phyloP scores from a whole-genome alignment of 1,139 yeast species.

The Hemisphaericaspora lyxosophila region DNA sequence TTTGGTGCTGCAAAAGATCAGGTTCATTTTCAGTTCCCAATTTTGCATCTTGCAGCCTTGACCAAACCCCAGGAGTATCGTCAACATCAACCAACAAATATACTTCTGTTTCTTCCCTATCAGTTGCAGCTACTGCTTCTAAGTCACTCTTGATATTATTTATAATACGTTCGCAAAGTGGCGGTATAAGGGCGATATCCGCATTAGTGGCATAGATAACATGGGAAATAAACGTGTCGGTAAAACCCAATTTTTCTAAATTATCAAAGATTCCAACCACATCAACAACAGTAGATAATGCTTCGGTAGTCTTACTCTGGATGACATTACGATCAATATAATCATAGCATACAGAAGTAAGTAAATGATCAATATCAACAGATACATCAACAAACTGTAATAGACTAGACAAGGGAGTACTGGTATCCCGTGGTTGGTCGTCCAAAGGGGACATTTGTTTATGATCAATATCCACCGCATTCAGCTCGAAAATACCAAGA shows the following conservation, averaged over 20 bases:
- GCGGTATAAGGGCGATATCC: constrained; percentile 12
- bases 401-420: not conserved
- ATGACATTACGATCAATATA: not conserved
- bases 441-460: not conserved
- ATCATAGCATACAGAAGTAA: not conserved
- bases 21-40: constrained; percentile 18
- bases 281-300: constrained; percentile 3
- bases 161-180: constrained; percentile 3
- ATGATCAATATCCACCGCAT: not conserved
- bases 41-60: constrained; percentile 21
- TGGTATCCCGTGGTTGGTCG: not conserved
- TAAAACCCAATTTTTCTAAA: constrained; percentile 26
- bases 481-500: constrained; percentile 2
- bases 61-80: constrained; percentile 28
- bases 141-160: constrained; percentile 2
- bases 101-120: constrained; percentile 4
- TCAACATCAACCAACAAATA: constrained; percentile 3
- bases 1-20: constrained; percentile 21
- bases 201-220: constrained; percentile 27
- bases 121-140: not conserved
- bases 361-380: not conserved
- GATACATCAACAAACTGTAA: not conserved
- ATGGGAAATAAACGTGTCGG: constrained; percentile 27
- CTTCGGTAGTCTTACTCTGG: constrained; percentile 5
- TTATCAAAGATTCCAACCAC: constrained; percentile 15